Conservation (phyloP, 768 basidiomycete genomes). For the Russula sp. region DNA sequence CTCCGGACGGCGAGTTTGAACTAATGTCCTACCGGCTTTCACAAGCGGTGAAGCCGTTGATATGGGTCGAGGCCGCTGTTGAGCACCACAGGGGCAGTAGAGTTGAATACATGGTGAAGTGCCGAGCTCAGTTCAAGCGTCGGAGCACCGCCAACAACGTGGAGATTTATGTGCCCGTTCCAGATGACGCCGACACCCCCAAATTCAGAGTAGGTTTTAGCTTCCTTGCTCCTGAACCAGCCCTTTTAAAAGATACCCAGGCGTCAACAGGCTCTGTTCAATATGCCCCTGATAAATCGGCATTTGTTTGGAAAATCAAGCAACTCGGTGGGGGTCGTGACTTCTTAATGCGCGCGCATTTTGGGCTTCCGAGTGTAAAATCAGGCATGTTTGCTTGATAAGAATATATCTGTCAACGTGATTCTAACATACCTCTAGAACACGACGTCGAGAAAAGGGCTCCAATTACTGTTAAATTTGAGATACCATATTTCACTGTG, state of each 20-base stretch:
- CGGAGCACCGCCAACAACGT: slow-evolving; percentile 97
- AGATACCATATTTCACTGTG: slow-evolving; percentile 98
- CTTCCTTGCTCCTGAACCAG: not conserved
- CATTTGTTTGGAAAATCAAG: slow-evolving; percentile 99
- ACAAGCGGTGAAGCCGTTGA: slow-evolving; percentile 91
- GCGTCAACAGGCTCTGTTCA: slow-evolving; percentile 93
- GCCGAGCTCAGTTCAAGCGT: slow-evolving; percentile 95
- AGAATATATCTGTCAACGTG: no score
- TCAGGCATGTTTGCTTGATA: slow-evolving; percentile 56
- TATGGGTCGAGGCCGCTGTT: slow-evolving; percentile 96
- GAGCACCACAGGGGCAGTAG: slow-evolving; percentile 92
- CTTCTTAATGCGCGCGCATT: slow-evolving; percentile 97
- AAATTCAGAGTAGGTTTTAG: slow-evolving; percentile 75
- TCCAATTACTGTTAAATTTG: slow-evolving; percentile 95
- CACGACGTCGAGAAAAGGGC: slow-evolving; percentile 84
- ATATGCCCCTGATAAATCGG: slow-evolving; percentile 96
- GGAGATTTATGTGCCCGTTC: slow-evolving; percentile 97
- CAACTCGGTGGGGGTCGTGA: slow-evolving; percentile 93
- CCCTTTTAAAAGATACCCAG: slow-evolving; percentile 35
- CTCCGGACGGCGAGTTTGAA: slow-evolving; percentile 98
- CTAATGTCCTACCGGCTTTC: slow-evolving; percentile 97
- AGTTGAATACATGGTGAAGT: slow-evolving; percentile 94
- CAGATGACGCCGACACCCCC: slow-evolving; percentile 96
- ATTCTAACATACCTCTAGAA: slow-evolving; percentile 30
- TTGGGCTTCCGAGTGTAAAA: slow-evolving; percentile 90